Evolutionary conservation across 2,329 filamentous ascomycete genomes (phyloP), one percentile per base, ranked within the genome.

Genomic region (Plenodomus tracheiphilus): DNA sequence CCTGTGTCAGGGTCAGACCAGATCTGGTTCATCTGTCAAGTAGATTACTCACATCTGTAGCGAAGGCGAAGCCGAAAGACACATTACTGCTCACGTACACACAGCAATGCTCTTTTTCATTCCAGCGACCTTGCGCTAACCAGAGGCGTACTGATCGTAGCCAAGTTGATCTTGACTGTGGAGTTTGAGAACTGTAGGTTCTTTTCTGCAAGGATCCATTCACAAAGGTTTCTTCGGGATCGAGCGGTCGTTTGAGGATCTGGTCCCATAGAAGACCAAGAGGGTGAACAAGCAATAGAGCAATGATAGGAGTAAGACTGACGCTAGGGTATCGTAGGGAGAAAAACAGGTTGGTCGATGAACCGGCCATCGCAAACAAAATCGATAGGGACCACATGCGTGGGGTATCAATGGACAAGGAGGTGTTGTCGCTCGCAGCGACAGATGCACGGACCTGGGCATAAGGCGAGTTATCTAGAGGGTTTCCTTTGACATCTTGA

Each of bases 61-160:
- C 89, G 73, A 94, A 94, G 20, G 90, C 89, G 72, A 94, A 94
- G 2, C 89, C 90, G 68, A 94, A 94, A 17, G 89, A 91, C 36
- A 94, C 89, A 66, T 94, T 94, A 74, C 89, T 93, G 77, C 87
- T 91, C 61, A 94, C 90, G 62, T 94, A 94, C 43, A 94, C 89
- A 66, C 89, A 94, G 36, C 87, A 89, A 70, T 94, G 90, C 69
- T 94, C 89, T 69, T 94, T 94, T 67, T 91, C 86, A 66, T 94
- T 94, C 90, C 90, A 94, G 30, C 77, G 80, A 2, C 89, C 89
- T 71, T 93, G 89, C 1, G 85, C 85, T 21, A 93, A 77, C 89
- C 89, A 94, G 30, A 88, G 76, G 39, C 88, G 83, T 49, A 86
- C 66, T 3, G 80, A 77, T 10, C 66, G 60, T 43, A 41, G 61